Base-by-base conservation (phyloP, 768 basidiomycete species). In the Termitomyces titanicus region DNA sequence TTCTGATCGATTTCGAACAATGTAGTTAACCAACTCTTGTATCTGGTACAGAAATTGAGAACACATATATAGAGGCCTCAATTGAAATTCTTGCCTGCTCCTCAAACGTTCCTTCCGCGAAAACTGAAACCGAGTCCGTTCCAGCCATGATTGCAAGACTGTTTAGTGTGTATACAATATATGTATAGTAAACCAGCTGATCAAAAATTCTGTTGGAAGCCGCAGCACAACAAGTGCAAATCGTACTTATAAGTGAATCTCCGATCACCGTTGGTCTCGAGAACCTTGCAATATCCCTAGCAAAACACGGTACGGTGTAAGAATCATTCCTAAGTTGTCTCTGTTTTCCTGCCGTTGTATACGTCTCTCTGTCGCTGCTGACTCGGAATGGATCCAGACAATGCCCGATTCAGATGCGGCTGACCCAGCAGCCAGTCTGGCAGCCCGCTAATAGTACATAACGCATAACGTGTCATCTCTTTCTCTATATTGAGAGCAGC, bases 61-160 rank as follows among this genome's bases (percentile, higher is more conserved):
- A 39, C 22, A 31, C 15, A 49, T 12, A 42, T 22, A 48, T 29
- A 15, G 6, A 22, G 33, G n/a, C 31, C 37, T 7, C n/a, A 33
- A 18, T 31, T 34, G 47, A 45, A 24, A 31, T 34, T 31, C 63
- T 61, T 68, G 89, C 90, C 83, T 92, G 89, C 70, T 94, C 92
- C 68, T 88, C 86, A 63, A 89, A 93, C 1, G 91, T 92, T 48
- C 92, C 92, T 72, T 94, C 92, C 18, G 88, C 85, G 66, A 92
- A 93, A 61, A 93, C 83, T 56, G 91, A 85, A 54, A 93, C 77
- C 38, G 89, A 88, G 73, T 92, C 91, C 62, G 86, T 76, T 60
- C 68, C 70, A 54, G 83, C 72, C 88, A 92, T 91, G 64, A n/a
- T 74, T 74, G 67, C 66, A 61, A 58, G 61, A n/a, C n/a, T n/a